phyloP scores from a whole-genome alignment of 257 asterid species.

The Ligustrum vulgare region DNA sequence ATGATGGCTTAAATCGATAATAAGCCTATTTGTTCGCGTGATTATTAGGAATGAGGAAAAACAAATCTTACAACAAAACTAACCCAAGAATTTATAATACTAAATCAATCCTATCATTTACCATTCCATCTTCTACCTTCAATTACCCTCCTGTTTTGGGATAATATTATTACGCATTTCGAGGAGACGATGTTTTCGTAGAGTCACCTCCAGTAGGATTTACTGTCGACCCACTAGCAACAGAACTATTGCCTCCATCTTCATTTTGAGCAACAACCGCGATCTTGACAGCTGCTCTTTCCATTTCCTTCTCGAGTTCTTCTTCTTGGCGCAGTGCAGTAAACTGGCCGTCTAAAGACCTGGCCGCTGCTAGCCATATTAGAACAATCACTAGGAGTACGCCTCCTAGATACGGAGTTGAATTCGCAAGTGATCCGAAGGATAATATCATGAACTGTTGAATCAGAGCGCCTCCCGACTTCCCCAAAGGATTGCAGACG shows the following conservation, averaged over 20 bases:
- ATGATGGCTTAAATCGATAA: conserved; percentile 6
- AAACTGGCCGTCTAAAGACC: conserved; percentile 80
- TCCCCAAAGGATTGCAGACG: conserved; percentile 93
- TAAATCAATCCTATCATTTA: conserved; percentile 11
- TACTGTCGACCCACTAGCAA: conserved; percentile 33
- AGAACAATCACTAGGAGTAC: conserved; percentile 80
- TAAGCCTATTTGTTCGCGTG: conserved; percentile 22
- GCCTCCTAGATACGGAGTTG: conserved; percentile 97
- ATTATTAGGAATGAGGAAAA: conserved; percentile 16
- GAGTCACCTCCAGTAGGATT: conserved; percentile 48
- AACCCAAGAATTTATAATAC: conserved; percentile 18
- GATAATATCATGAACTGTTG: conserved; percentile 93
- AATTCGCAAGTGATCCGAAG: conserved; percentile 93
- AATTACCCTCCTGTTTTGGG: conserved; percentile 23
- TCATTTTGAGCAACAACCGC: conserved; percentile 53
- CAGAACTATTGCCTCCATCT: conserved; percentile 40
- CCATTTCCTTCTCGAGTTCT: conserved; percentile 96
- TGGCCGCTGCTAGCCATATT: conserved; percentile 89
- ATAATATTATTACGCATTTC: conserved; percentile 42
- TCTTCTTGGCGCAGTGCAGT: conserved; percentile 80
- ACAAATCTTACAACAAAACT: conserved; percentile 23
- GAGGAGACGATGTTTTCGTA: conserved; percentile 43
- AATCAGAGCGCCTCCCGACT: conserved; percentile 94
- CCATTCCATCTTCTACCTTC: conserved; percentile 13
- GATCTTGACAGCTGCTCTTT: conserved; percentile 65